These are phyloP conservation scores for Salix caprea DNA, from an alignment of 345 rosid genomes.

Conservation along the genomic window DNA sequence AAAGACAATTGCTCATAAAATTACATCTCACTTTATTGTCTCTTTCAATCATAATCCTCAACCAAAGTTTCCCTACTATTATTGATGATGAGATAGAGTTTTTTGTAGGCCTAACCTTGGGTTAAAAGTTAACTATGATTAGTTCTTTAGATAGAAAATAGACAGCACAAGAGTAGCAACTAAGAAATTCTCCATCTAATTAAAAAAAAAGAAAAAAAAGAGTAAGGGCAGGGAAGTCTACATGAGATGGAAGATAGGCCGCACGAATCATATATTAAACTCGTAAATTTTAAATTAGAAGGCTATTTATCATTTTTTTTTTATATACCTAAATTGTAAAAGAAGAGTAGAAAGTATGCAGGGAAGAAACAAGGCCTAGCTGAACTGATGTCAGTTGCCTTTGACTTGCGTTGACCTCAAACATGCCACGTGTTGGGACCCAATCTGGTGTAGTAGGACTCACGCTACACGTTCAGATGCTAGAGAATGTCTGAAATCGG, in stretches of 20 bases:
- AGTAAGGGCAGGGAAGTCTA: too few species aligned
- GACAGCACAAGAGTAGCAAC: neutral
- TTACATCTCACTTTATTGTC: neutral
- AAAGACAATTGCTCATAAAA: neutral
- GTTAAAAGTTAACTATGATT: neutral
- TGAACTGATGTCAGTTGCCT: neutral
- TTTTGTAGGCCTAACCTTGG: neutral
- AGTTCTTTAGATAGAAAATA: neutral
- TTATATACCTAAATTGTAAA: too few species aligned
- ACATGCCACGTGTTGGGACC: conserved; percentile 16
- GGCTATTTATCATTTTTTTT: too few species aligned
- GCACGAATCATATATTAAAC: too few species aligned
- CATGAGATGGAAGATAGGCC: too few species aligned
- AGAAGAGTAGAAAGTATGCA: too few species aligned
- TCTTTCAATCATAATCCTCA: neutral
- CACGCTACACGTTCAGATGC: conserved; percentile 18
- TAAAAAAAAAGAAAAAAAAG: too few species aligned
- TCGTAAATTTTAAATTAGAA: too few species aligned
- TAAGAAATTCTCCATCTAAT: too few species aligned
- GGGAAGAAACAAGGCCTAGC: too few species aligned
- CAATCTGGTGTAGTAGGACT: neutral
- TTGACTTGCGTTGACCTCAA: neutral
- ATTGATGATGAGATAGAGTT: neutral
- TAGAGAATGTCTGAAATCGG: conserved; percentile 3
- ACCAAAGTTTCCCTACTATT: neutral